Percentiles rank a stretch among this genome's conserved stretches.
Evolutionary conservation across 2,329 filamentous ascomycete genomes (phyloP).

Genomic region (Cladophialophora psammophila): DNA sequence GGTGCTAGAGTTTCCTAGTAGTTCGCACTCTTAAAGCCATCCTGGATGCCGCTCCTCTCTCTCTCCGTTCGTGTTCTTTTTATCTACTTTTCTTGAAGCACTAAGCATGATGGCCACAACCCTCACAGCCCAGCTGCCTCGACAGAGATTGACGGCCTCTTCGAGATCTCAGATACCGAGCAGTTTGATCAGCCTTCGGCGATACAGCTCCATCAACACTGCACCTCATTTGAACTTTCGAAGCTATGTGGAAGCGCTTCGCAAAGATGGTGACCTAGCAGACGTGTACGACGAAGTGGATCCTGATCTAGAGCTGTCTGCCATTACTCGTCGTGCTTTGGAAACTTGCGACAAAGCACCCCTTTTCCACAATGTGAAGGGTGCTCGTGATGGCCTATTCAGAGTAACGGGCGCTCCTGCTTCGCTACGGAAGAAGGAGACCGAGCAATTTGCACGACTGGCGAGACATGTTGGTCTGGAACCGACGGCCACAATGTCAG

Average conservation of each 20-base stretch:
- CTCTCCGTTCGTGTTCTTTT: neutral
- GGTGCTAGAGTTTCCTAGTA: neutral
- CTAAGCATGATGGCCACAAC: neutral
- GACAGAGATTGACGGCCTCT: neutral
- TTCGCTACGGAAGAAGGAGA: constrained; percentile 46
- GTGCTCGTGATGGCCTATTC: constrained; percentile 55
- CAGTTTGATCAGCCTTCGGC: neutral
- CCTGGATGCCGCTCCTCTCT: neutral
- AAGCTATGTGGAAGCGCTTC: constrained; percentile 40
- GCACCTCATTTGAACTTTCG: neutral
- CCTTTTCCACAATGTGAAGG: constrained; percentile 61
- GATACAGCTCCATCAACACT: neutral
- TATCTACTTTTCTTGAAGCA: neutral
- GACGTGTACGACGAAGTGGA: constrained; percentile 7
- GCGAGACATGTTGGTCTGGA: constrained; percentile 54
- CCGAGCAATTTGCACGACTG: constrained; percentile 51
- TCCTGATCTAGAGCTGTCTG: neutral
- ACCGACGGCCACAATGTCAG: constrained; percentile 47
- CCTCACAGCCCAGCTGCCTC: neutral
- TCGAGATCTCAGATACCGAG: neutral
- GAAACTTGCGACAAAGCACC: constrained; percentile 1
- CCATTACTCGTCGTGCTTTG: neutral
- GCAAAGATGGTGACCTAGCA: neutral
- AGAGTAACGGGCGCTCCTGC: constrained; percentile 58
- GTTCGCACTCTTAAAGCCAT: neutral